Percentiles rank a stretch among this genome's conserved stretches.
phyloP scores from a whole-genome alignment of 2,329 filamentous ascomycete species.

The Harringtonia aguacate region DNA sequence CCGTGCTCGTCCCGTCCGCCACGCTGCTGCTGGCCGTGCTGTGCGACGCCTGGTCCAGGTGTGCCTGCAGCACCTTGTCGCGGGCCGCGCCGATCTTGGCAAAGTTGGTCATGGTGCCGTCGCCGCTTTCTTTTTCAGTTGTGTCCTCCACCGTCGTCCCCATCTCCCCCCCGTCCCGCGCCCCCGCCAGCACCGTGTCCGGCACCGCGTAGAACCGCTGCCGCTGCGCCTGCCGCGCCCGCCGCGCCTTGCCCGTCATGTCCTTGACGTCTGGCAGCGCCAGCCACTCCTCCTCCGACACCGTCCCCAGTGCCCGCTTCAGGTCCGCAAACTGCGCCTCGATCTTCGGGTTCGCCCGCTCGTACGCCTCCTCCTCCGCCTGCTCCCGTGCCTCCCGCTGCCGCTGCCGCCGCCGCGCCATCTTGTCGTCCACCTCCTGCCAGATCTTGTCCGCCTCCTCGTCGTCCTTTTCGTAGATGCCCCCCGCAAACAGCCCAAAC shows the following conservation, averaged over 20 bases:
- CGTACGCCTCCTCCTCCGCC: slow-evolving; percentile 87
- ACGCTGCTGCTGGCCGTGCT: slow-evolving; percentile 80
- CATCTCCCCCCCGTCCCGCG: slow-evolving; percentile 68
- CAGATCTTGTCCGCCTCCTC: slow-evolving; percentile 97
- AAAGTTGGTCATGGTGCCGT: slow-evolving; percentile 96
- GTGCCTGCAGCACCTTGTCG: slow-evolving; percentile 89
- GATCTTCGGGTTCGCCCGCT: slow-evolving; percentile 95
- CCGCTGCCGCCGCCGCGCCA: slow-evolving; percentile 78
- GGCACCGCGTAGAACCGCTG: slow-evolving; percentile 93
- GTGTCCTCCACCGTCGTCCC: slow-evolving; percentile 84
- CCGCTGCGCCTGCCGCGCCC: slow-evolving; percentile 70
- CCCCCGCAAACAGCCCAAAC: slow-evolving; percentile 86
- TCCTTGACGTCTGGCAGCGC: slow-evolving; percentile 93
- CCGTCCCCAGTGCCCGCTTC: slow-evolving; percentile 77
- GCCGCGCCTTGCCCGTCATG: slow-evolving; percentile 84
- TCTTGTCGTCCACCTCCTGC: slow-evolving; percentile 90
- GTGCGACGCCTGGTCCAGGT: slow-evolving; percentile 60
- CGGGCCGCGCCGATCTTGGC: slow-evolving; percentile 92
- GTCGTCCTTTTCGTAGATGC: slow-evolving; percentile 93
- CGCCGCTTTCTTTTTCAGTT: no score
- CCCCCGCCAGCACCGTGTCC: slow-evolving; percentile 86
- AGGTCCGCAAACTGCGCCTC: slow-evolving; percentile 95
- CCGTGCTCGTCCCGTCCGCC: slow-evolving; percentile 52
- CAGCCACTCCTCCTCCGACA: slow-evolving; percentile 94
- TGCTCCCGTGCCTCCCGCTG: slow-evolving; percentile 92